Conservation (phyloP, 1,139 yeast genomes). For the Candida sojae region DNA sequence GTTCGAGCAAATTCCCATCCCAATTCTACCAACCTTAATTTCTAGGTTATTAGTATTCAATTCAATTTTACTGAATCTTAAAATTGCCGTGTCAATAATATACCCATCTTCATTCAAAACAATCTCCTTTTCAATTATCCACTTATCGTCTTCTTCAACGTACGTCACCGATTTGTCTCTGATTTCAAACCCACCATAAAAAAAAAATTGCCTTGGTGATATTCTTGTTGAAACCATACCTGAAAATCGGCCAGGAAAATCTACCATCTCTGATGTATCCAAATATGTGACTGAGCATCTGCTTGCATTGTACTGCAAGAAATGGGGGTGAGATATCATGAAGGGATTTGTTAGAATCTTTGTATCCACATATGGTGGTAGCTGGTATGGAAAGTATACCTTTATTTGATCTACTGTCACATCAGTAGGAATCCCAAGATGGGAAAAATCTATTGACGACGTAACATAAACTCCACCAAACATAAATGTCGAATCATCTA, state of each 20-base stretch:
- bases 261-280: conserved; percentile 23
- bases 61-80: conserved; percentile 31
- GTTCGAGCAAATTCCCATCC: conserved; percentile 20
- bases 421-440: conserved; percentile 36
- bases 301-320: conserved; percentile 32
- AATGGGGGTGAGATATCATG: conserved; percentile 28
- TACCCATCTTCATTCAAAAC: conserved; percentile 38
- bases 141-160: conserved; percentile 27
- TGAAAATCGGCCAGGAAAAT: conserved; percentile 32
- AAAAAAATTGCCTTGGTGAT: conserved; percentile 38
- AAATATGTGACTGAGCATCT: conserved; percentile 35
- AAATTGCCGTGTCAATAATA: conserved; percentile 34
- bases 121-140: conserved; percentile 39
- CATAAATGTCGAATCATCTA: conserved; percentile 32
- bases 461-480: conserved; percentile 41
- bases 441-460: conserved; percentile 22
- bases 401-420: conserved; percentile 34
- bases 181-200: conserved; percentile 44
- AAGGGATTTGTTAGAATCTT: conserved; percentile 39
- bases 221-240: conserved; percentile 32
- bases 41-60: conserved; percentile 20
- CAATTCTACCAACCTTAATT: conserved; percentile 25
- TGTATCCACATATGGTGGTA: conserved; percentile 43
- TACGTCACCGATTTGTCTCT: conserved; percentile 24
- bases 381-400: conserved; percentile 38